Conservation (phyloP, 352 stramenopile genomes). For the Elongisporangium senticosum region DNA sequence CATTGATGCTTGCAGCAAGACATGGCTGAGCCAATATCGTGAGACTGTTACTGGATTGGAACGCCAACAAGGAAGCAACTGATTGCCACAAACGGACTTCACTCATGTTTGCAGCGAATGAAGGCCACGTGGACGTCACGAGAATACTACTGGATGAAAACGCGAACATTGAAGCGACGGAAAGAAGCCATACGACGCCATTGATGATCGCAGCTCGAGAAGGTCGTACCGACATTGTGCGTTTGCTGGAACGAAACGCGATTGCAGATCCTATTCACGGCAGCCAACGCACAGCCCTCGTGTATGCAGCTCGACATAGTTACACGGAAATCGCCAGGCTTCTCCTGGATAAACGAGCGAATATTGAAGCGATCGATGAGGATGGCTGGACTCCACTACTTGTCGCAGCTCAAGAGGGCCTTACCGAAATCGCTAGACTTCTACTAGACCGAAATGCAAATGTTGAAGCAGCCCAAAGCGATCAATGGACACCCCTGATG, state of each 20-base stretch:
- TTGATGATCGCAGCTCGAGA: background rate
- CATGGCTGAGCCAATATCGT: background rate
- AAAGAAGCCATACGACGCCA: background rate
- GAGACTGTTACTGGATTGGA: background rate
- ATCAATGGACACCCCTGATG: background rate
- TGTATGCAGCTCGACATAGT: background rate
- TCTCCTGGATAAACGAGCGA: background rate
- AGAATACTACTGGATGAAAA: conserved; percentile 7
- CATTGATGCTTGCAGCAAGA: background rate
- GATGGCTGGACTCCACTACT: background rate
- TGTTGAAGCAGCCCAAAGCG: background rate
- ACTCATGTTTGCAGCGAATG: conserved; percentile 5
- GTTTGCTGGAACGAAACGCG: background rate
- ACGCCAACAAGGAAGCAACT: background rate
- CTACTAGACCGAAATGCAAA: background rate
- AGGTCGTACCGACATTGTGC: background rate
- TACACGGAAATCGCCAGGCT: background rate
- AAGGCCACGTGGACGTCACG: conserved; percentile 6
- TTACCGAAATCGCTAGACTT: background rate
- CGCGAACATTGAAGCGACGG: background rate
- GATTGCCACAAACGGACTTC: background rate
- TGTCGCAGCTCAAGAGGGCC: background rate
- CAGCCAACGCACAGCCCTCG: background rate
- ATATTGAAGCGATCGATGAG: background rate
- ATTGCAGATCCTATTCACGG: background rate